Conservation (phyloP, 2,329 filamentous ascomycete species). For the Zasmidium cellare region DNA sequence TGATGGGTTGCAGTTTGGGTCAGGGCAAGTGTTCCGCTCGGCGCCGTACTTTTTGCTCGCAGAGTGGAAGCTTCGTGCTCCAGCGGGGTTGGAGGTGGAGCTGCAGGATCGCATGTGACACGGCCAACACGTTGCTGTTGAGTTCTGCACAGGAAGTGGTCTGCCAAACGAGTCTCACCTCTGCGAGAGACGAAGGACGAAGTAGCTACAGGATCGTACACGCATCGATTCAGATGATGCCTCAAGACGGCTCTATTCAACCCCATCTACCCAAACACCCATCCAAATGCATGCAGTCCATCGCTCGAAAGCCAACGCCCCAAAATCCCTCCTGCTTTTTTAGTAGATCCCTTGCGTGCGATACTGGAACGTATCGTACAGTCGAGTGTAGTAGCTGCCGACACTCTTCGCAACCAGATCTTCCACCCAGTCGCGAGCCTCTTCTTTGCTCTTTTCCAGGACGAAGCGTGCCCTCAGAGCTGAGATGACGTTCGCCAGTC, state of each 20-base stretch:
- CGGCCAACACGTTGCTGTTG: too few species aligned
- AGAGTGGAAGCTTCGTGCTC: too few species aligned
- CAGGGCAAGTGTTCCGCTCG: neutral
- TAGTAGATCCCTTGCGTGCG: slow-evolving; percentile 85
- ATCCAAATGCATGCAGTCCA: neutral
- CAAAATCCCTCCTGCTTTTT: slow-evolving; percentile 12
- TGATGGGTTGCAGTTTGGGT: neutral
- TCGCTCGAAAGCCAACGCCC: neutral
- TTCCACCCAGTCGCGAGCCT: slow-evolving; percentile 79
- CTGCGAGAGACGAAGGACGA: too few species aligned
- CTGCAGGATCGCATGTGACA: neutral
- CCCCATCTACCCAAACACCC: neutral
- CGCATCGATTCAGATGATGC: neutral
- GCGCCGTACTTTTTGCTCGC: too few species aligned
- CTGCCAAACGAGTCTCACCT: too few species aligned
- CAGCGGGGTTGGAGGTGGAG: neutral
- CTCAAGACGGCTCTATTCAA: neutral
- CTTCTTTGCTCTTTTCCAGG: slow-evolving; percentile 77
- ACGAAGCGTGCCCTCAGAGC: slow-evolving; percentile 74
- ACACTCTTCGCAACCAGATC: slow-evolving; percentile 78
- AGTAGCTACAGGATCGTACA: neutral
- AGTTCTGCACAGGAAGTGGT: too few species aligned
- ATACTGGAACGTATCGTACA: slow-evolving; percentile 77
- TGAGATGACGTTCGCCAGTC: slow-evolving; percentile 68
- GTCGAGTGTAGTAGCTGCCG: slow-evolving; percentile 82